A percentile compares a stretch with the other conserved stretches of the same genome.
Evolutionary conservation across 306 rosid species (phyloP).

Genomic region (Gleditsia sinensis): DNA sequence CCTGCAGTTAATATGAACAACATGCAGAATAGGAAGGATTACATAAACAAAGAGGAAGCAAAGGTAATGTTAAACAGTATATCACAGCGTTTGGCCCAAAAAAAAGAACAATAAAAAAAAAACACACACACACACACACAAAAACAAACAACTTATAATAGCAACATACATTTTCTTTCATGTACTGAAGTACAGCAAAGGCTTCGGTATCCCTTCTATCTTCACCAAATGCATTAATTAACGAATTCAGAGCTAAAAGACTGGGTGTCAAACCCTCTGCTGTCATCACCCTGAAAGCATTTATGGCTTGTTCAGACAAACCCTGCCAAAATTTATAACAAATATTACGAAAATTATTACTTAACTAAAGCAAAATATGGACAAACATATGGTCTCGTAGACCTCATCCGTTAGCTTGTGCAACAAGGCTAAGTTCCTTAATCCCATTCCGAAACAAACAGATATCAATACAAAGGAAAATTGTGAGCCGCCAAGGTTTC

Average conservation of each 20-base stretch:
- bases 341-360: constrained; percentile 30
- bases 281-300: constrained; percentile 81
- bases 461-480: not conserved
- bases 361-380: constrained; percentile 21
- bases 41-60: not conserved
- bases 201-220: constrained; percentile 93
- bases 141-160: not conserved
- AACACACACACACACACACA: too few relatives aligned
- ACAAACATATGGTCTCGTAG: not conserved
- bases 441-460: constrained; percentile 13
- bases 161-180: constrained; percentile 77
- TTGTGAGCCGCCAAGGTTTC: not conserved
- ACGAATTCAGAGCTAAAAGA: constrained; percentile 86
- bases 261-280: constrained; percentile 85
- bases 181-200: constrained; percentile 85
- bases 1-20: constrained; percentile 57
- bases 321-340: constrained; percentile 60
- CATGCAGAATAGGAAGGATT: constrained; percentile 14
- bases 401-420: not conserved
- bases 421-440: constrained; percentile 7
- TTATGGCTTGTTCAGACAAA: constrained; percentile 82
- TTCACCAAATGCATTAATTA: constrained; percentile 87
- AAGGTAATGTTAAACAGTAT: not conserved
- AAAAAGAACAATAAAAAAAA: too few relatives aligned
- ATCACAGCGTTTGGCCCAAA: not conserved